phyloP scores from a whole-genome alignment of 2,329 filamentous ascomycete species.

The Talaromyces sp. region DNA sequence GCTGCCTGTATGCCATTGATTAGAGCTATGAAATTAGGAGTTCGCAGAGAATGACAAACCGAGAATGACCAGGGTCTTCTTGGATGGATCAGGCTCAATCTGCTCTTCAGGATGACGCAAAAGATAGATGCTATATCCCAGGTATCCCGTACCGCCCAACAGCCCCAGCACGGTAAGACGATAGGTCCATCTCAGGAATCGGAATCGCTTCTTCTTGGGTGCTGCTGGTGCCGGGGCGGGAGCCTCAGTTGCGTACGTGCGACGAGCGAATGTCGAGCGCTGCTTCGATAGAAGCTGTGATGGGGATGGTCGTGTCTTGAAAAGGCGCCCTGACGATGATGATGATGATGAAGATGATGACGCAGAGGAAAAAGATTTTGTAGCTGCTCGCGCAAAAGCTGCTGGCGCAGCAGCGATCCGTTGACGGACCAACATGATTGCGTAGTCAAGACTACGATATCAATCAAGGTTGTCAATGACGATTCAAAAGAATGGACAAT shows the following conservation, averaged over 20 bases:
- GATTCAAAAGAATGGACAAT: neutral
- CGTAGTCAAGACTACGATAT: neutral
- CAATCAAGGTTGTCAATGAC: neutral
- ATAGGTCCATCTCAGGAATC: conserved; percentile 75
- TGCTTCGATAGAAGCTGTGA: neutral
- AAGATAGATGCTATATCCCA: conserved; percentile 77
- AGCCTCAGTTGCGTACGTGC: conserved; percentile 5
- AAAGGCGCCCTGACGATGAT: neutral
- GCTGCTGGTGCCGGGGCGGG: conserved; percentile 35
- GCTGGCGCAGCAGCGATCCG: conserved; percentile 3
- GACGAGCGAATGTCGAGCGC: conserved; percentile 1
- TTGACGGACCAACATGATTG: conserved; percentile 15
- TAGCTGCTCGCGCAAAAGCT: neutral
- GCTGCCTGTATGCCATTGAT: conserved; percentile 60
- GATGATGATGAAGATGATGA: neutral
- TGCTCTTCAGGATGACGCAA: conserved; percentile 80
- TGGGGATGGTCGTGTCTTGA: neutral
- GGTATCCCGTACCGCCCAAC: conserved; percentile 65
- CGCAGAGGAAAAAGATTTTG: conserved; percentile 1
- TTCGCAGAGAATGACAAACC: conserved; percentile 53
- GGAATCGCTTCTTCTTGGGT: conserved; percentile 61
- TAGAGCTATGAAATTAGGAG: neutral
- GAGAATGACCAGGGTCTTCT: conserved; percentile 96
- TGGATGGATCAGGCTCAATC: conserved; percentile 71
- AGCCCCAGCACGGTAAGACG: conserved; percentile 73